Conservation (phyloP, 164 flowering plant genomes). For the Echeveria elegans region DNA sequence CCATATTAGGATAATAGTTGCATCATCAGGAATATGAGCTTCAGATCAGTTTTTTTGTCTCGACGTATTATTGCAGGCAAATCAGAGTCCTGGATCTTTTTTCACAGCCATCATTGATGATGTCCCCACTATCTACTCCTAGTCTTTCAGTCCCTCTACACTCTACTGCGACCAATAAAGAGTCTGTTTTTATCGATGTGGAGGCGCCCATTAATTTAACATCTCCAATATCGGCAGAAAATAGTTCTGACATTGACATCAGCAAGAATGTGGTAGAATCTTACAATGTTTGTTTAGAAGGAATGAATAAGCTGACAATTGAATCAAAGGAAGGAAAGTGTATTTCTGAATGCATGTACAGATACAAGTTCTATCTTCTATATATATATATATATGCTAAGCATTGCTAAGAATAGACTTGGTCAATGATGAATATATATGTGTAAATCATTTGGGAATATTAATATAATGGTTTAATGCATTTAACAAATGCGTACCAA, state of each 20-base stretch:
- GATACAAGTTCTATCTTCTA: too few relatives aligned
- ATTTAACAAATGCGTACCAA: background rate
- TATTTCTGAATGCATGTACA: too few relatives aligned
- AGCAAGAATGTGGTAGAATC: slow-evolving; percentile 21
- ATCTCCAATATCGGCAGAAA: slow-evolving; percentile 60
- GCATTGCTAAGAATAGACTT: too few relatives aligned
- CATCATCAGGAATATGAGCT: too few relatives aligned
- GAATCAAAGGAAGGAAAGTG: too few relatives aligned
- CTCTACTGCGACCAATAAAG: slow-evolving; percentile 31
- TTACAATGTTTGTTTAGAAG: slow-evolving; percentile 9
- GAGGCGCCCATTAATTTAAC: slow-evolving; percentile 28
- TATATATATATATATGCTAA: too few relatives aligned
- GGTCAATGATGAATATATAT: too few relatives aligned
- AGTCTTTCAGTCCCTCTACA: slow-evolving; percentile 31
- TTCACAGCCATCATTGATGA: slow-evolving; percentile 32
- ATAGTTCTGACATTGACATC: slow-evolving; percentile 33
- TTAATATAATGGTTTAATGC: too few relatives aligned
- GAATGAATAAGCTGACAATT: too few relatives aligned
- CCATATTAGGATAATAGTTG: too few relatives aligned
- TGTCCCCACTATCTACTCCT: slow-evolving; percentile 29
- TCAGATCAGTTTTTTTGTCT: background rate
- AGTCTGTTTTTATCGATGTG: slow-evolving; percentile 23
- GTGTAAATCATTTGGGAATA: too few relatives aligned
- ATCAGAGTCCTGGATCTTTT: slow-evolving; percentile 28
- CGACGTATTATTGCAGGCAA: slow-evolving; percentile 30